A percentile compares a stretch with the other conserved stretches of the same genome.
These are phyloP conservation scores for Saccharomyces kudriavzevii DNA, from an alignment of 805 yeast genomes.

Conservation along the genomic window DNA sequence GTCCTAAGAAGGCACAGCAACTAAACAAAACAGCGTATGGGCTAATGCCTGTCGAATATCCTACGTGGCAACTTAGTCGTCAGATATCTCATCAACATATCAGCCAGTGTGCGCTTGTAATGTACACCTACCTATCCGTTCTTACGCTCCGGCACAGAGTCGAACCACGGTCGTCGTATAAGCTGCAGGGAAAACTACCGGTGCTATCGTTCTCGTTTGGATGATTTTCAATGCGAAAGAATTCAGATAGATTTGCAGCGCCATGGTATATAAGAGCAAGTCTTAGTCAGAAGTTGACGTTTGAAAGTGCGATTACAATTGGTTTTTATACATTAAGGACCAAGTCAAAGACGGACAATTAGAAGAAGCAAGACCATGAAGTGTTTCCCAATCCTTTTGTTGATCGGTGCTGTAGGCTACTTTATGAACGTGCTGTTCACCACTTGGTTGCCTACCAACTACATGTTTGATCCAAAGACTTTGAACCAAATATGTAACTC, in stretches of 20 bases:
- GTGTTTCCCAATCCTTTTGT: constrained; percentile 10
- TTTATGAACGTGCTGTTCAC: constrained; percentile 32
- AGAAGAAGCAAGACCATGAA: constrained; percentile 12
- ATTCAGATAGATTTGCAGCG: not conserved
- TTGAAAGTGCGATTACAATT: not conserved
- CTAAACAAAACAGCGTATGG: not conserved
- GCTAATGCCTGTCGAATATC: not conserved
- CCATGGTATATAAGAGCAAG: not conserved
- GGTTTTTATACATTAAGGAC: not conserved
- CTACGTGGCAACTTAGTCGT: not conserved
- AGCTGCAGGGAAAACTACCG: not conserved
- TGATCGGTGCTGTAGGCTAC: constrained; percentile 18
- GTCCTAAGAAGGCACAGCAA: not conserved
- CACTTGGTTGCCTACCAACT: constrained; percentile 64
- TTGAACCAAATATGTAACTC: constrained; percentile 52
- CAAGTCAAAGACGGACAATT: not conserved
- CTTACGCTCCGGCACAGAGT: not conserved
- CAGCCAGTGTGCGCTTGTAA: not conserved
- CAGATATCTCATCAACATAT: not conserved
- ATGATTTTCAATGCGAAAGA: not conserved
- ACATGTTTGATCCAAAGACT: constrained; percentile 58
- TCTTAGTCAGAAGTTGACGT: not conserved
- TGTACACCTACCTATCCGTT: not conserved
- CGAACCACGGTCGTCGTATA: not conserved
- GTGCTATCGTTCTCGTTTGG: not conserved